These are phyloP conservation scores for Botrytis aclada DNA, from an alignment of 2,329 filamentous ascomycete species.

Conservation along the genomic window DNA sequence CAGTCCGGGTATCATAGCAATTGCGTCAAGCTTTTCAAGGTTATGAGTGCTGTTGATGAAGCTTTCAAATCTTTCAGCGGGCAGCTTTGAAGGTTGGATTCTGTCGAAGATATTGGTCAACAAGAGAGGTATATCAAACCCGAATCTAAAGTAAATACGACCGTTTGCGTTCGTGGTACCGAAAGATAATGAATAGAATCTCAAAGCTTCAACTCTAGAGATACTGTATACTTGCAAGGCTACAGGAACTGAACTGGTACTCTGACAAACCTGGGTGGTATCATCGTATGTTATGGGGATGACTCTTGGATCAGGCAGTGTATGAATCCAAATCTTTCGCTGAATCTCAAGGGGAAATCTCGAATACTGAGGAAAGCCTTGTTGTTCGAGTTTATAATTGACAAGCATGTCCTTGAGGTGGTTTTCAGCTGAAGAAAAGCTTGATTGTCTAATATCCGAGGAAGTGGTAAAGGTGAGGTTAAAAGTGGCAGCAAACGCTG, in stretches of 20 bases:
- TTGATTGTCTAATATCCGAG: not conserved
- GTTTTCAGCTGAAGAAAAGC: too few relatives aligned
- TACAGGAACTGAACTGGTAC: not conserved
- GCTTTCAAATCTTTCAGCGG: not conserved
- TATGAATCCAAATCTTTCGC: not conserved
- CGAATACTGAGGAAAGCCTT: not conserved
- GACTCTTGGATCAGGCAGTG: not conserved
- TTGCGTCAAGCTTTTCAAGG: not conserved
- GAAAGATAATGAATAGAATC: conserved; percentile 3
- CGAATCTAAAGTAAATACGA: not conserved
- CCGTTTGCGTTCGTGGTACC: not conserved
- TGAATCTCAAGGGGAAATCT: conserved; percentile 1
- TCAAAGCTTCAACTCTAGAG: not conserved
- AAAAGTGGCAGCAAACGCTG: not conserved
- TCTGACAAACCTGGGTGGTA: not conserved
- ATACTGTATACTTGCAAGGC: not conserved
- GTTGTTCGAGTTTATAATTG: not conserved
- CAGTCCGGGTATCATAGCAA: conserved; percentile 8
- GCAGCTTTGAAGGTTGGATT: not conserved
- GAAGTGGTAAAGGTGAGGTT: not conserved
- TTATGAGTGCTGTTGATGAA: not conserved
- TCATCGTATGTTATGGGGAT: not conserved
- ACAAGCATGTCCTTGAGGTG: not conserved
- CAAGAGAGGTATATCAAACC: conserved; percentile 6
- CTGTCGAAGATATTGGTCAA: not conserved